Conservation (phyloP, 2,329 filamentous ascomycete genomes). For the Diatrype stigma region DNA sequence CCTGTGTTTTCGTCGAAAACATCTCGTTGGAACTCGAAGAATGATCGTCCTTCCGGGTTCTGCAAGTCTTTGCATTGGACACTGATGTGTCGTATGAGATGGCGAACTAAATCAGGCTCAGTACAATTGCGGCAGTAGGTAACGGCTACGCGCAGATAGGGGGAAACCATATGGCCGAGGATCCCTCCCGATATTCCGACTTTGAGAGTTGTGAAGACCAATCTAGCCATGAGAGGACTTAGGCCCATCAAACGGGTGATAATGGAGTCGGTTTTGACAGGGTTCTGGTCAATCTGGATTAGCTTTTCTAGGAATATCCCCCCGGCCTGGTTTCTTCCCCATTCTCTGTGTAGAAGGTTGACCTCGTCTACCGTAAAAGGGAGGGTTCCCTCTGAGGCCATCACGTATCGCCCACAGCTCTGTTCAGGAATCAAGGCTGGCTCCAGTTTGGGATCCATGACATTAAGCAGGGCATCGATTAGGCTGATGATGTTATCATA, state of each 20-base stretch:
- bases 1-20: conserved; percentile 29
- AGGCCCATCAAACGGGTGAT: conserved; percentile 53
- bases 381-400: conserved; percentile 31
- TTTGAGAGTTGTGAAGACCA: conserved; percentile 51
- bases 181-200: conserved; percentile 50
- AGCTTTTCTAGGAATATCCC: conserved; percentile 65
- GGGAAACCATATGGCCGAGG: conserved; percentile 41
- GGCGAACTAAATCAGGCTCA: conserved; percentile 28
- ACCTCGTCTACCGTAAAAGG: conserved; percentile 45
- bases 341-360: conserved; percentile 40
- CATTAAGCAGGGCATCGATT: conserved; percentile 40
- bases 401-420: conserved; percentile 34
- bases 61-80: conserved; percentile 41
- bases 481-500: conserved; percentile 52
- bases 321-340: conserved; percentile 28
- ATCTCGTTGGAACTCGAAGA: conserved; percentile 41
- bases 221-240: conserved; percentile 44
- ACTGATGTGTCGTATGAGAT: conserved; percentile 40
- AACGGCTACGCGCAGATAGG: conserved; percentile 55
- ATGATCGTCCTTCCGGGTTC: conserved; percentile 44
- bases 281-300: conserved; percentile 57
- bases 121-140: conserved; percentile 46
- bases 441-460: conserved; percentile 36
- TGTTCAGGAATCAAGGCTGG: conserved; percentile 34
- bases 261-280: conserved; percentile 48